Conservation (phyloP, 441 rosid genomes). For the Erodium trifolium region DNA sequence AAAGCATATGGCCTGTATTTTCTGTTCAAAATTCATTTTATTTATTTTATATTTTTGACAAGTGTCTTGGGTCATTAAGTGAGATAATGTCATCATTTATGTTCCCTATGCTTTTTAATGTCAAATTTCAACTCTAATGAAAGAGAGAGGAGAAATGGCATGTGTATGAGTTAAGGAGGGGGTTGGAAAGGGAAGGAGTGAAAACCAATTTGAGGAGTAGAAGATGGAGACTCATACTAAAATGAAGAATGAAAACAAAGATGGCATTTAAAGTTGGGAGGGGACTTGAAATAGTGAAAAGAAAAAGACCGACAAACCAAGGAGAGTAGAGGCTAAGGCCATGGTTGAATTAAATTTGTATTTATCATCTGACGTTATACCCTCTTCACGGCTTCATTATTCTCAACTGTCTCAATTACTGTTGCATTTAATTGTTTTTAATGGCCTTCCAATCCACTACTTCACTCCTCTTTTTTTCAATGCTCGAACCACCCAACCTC, state of each 20-base stretch:
- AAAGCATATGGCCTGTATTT: background rate
- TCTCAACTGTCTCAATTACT: slow-evolving; percentile 70
- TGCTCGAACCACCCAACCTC: slow-evolving; percentile 49
- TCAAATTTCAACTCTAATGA: slow-evolving; percentile 10
- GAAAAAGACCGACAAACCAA: slow-evolving; percentile 20
- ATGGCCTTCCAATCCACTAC: slow-evolving; percentile 56
- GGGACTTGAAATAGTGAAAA: slow-evolving; percentile 27
- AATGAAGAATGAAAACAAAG: slow-evolving; percentile 35
- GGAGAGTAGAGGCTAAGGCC: slow-evolving; percentile 1
- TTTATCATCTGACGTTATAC: slow-evolving; percentile 74
- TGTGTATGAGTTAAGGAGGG: slow-evolving; percentile 23
- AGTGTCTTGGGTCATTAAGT: slow-evolving; percentile 2
- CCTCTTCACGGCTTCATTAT: slow-evolving; percentile 7
- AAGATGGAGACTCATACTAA: slow-evolving; percentile 28
- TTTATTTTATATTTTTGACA: background rate
- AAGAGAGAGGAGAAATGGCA: slow-evolving; percentile 11
- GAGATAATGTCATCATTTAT: slow-evolving; percentile 14
- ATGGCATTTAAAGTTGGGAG: slow-evolving; percentile 39
- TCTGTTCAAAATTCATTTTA: background rate
- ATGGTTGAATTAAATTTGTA: slow-evolving; percentile 52
- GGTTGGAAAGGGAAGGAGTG: slow-evolving; percentile 12
- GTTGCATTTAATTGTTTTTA: slow-evolving; percentile 88
- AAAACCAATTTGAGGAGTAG: slow-evolving; percentile 26
- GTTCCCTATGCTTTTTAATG: slow-evolving; percentile 16
- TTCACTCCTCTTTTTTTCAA: slow-evolving; percentile 30